Base-by-base conservation (phyloP, 768 basidiomycete genomes). In the Leucocoprinus sp. region DNA sequence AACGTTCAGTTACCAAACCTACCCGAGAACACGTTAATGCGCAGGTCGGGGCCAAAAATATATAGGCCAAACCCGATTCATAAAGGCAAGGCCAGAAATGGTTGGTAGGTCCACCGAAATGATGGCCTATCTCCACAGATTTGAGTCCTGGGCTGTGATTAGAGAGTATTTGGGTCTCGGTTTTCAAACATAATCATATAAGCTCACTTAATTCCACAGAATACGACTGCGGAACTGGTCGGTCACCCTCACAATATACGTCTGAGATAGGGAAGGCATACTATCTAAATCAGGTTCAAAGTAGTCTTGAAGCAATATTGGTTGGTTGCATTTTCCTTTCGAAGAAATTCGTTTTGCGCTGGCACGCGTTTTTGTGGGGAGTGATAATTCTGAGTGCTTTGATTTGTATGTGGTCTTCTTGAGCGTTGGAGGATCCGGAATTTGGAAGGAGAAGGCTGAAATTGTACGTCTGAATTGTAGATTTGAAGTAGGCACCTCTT, bases 191-290 rank as follows among this genome's bases (percentile, higher is more conserved):
- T 9, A 11, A 24, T 27, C 8, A 6, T 24, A 39, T 21, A 24
- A 12, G 51, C 70, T 43, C 51, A 88, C 88, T 90, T 93, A 39
- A 92, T 88, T 6, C 90, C 89, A 55, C 86, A 90, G 52, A 92
- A 89, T 11, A 90, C 52, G 18, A 91, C 87, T 91, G 28, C 9
- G 12, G n/a, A n/a, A n/a, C n/a, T n/a, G n/a, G n/a, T n/a, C n/a
- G n/a, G n/a, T n/a, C n/a, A n/a, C n/a, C n/a, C 15, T 23, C n/a
- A n/a, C 27, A 11, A 35, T 22, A 5, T 21, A 2, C 4, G 4
- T 27, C 38, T 7, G 6, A n/a, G 18, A 9, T 2, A 18, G 3
- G 38, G 18, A 40, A 17, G 36, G 52, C 67, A 36, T 53, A 86
- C 85, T 69, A 43, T 86, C 80, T 1, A 88, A 68, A 18, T 42